Percentiles rank a stretch among this genome's conserved stretches.
These are phyloP conservation scores for Xylaria intraflava DNA, from an alignment of 495 filamentous ascomycete species.

Conservation along the genomic window DNA sequence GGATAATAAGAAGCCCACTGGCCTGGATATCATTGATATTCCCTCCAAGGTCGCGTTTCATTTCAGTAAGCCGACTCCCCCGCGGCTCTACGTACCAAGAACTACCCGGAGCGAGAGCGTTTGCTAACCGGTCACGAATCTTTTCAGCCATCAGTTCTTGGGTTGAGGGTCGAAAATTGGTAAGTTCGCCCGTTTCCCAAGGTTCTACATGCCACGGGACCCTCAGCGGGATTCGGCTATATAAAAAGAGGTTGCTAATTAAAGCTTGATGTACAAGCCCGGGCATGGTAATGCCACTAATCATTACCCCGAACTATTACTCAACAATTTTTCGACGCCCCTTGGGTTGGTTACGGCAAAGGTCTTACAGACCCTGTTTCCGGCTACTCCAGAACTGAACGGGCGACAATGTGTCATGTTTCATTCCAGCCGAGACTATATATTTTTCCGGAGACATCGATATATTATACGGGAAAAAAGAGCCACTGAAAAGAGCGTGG, in stretches of 20 bases:
- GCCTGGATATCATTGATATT: constrained; percentile 74
- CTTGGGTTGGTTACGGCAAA: constrained; percentile 84
- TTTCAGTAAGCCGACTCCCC: constrained; percentile 38
- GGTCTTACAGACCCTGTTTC: constrained; percentile 77
- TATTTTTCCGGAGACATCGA: constrained; percentile 82
- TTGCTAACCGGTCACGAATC: background rate
- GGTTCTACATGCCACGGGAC: background rate
- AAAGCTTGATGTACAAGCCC: background rate
- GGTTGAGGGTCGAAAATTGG: constrained; percentile 70
- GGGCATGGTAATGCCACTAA: constrained; percentile 57
- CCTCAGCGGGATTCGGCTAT: background rate
- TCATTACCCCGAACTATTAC: constrained; percentile 86
- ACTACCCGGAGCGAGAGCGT: background rate
- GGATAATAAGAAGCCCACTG: constrained; percentile 71
- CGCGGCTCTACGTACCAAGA: background rate
- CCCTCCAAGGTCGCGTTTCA: constrained; percentile 83
- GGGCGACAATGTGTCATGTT: constrained; percentile 81
- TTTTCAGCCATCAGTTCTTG: constrained; percentile 55
- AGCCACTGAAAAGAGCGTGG: constrained; percentile 76
- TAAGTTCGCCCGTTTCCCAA: background rate
- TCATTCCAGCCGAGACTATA: constrained; percentile 95
- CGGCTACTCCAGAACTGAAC: constrained; percentile 69
- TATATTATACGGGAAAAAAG: constrained; percentile 89
- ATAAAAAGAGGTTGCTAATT: constrained; percentile 1
- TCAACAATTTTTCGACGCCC: constrained; percentile 93